These are phyloP conservation scores for Isatis lusitanica DNA, from an alignment of 441 rosid genomes.

Conservation along the genomic window DNA sequence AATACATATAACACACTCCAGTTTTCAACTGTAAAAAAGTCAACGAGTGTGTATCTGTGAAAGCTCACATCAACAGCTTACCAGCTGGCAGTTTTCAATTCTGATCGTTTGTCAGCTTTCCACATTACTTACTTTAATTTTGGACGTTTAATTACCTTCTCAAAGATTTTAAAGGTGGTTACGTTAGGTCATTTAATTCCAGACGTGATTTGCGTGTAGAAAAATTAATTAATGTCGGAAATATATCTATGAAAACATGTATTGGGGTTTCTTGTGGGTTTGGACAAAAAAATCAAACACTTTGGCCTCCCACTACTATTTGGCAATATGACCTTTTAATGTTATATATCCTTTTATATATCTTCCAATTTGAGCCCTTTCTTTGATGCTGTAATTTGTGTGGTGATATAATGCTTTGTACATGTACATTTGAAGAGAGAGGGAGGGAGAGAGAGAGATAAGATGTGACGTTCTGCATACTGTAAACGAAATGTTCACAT, in stretches of 20 bases:
- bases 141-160: background rate
- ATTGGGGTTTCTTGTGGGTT: background rate
- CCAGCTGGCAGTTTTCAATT: conserved; percentile 29
- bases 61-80: conserved; percentile 25
- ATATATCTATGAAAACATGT: background rate
- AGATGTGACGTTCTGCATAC: background rate
- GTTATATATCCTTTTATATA: background rate
- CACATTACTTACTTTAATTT: background rate
- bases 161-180: background rate
- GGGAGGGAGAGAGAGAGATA: background rate
- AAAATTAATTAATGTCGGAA: background rate
- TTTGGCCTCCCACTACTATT: background rate
- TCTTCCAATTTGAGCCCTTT: background rate
- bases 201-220: background rate
- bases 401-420: background rate
- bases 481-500: background rate
- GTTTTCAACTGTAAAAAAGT: conserved; percentile 6
- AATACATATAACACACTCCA: background rate
- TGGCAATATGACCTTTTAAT: background rate
- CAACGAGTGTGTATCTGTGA: conserved; percentile 30
- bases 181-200: background rate
- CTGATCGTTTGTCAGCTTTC: conserved; percentile 29
- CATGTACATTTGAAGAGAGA: background rate
- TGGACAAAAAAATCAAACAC: conserved; percentile 1
- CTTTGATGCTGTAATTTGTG: background rate